These are phyloP conservation scores for Chaetomium sp. DNA, from an alignment of 2,329 filamentous ascomycete genomes.

Conservation along the genomic window DNA sequence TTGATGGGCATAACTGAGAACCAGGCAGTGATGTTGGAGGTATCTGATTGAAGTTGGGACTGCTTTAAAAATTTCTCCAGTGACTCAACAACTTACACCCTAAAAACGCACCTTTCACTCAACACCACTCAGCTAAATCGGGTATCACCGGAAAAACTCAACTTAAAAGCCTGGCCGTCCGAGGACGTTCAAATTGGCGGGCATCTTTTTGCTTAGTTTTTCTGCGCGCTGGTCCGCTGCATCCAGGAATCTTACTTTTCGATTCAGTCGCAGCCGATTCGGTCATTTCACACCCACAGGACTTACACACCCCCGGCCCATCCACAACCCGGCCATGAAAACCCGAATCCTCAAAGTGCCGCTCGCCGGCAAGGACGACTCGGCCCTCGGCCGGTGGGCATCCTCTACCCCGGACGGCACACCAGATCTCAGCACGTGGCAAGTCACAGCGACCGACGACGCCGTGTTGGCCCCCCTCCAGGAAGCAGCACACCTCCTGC, in stretches of 20 bases:
- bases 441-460: constrained; percentile 36
- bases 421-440: constrained; percentile 47
- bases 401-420: constrained; percentile 12
- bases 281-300: constrained; percentile 10
- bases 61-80: constrained; percentile 28
- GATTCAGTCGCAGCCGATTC: background rate
- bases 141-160: background rate
- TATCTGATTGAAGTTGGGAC: background rate
- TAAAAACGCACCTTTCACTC: background rate
- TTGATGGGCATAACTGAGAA: background rate
- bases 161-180: background rate
- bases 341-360: constrained; percentile 38
- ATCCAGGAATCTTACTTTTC: constrained; percentile 9
- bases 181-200: constrained; percentile 24
- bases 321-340: constrained; percentile 30
- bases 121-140: background rate
- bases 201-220: background rate
- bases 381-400: constrained; percentile 31
- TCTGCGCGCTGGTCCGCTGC: constrained; percentile 31
- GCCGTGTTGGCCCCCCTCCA: constrained; percentile 49
- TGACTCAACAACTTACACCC: constrained; percentile 30
- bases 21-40: background rate
- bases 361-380: constrained; percentile 21
- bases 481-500: constrained; percentile 68
- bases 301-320: constrained; percentile 18